Evolutionary conservation across 306 rosid species (phyloP).

Genomic region (Glycine tomentella): DNA sequence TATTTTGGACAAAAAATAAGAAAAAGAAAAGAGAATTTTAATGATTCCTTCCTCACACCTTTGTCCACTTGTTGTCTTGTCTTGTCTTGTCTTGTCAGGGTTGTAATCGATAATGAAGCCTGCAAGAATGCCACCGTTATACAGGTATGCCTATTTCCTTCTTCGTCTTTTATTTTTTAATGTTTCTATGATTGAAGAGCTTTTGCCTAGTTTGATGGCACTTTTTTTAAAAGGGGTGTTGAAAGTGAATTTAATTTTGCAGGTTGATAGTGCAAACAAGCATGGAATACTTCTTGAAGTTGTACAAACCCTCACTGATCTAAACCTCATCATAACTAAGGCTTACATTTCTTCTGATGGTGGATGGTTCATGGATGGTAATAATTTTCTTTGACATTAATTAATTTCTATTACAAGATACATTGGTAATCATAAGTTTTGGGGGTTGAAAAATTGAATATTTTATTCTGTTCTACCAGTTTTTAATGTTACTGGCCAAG

Average conservation of each 20-base stretch:
- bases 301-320: conserved; percentile 90
- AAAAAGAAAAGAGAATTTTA: neutral
- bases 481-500: conserved; percentile 92
- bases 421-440: neutral
- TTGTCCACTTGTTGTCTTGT: conserved; percentile 41
- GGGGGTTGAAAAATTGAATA: neutral
- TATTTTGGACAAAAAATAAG: neutral
- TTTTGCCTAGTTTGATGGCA: conserved; percentile 25
- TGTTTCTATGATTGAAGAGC: conserved; percentile 11
- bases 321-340: conserved; percentile 76
- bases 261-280: conserved; percentile 93
- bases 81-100: conserved; percentile 63
- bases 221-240: conserved; percentile 17
- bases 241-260: conserved; percentile 35
- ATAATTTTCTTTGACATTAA: conserved; percentile 15
- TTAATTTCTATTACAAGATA: neutral
- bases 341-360: conserved; percentile 98
- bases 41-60: conserved; percentile 45
- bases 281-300: conserved; percentile 93
- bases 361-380: conserved; percentile 99
- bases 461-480: conserved; percentile 55
- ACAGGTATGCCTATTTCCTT: conserved; percentile 58
- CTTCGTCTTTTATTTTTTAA: neutral
- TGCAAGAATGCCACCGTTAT: conserved; percentile 88
- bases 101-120: conserved; percentile 90